Percentiles rank a stretch among this genome's conserved stretches.
Evolutionary conservation across 306 rosid genomes (phyloP).

Genomic region (Trifolium repens): DNA sequence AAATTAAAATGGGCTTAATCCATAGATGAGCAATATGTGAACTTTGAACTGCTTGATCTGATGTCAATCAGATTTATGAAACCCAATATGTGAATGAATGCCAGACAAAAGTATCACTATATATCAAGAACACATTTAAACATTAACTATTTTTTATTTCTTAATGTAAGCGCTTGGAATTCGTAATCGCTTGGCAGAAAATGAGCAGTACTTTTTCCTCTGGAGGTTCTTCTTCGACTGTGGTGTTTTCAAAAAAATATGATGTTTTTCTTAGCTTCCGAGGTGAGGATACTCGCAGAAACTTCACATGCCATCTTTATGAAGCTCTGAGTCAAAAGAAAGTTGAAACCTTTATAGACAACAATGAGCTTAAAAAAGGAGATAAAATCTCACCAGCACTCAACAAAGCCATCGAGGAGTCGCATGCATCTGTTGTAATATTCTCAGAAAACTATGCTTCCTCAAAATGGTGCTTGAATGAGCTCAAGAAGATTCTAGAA

Average conservation of each 20-base stretch:
- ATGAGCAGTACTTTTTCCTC: background rate
- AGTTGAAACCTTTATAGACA: background rate
- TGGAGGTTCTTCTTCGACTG: background rate
- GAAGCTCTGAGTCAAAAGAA: background rate
- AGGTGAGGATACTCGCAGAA: conserved; percentile 6
- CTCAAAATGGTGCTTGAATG: conserved; percentile 8
- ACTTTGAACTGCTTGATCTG: background rate
- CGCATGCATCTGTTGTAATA: background rate
- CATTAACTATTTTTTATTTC: background rate
- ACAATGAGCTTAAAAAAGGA: background rate
- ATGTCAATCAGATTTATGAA: background rate
- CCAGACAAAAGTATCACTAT: background rate
- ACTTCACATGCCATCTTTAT: background rate
- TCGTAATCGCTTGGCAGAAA: background rate
- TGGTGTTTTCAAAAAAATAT: background rate
- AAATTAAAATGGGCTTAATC: no score
- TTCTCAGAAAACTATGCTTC: conserved; percentile 3
- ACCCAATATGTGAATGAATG: background rate
- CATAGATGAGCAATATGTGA: background rate
- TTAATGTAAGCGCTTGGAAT: background rate
- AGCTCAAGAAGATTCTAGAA: background rate
- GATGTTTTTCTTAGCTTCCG: conserved; percentile 8
- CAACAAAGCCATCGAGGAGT: background rate
- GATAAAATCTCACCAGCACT: background rate
- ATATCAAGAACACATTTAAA: background rate